Evolutionary conservation across 257 asterid species (phyloP).

Genomic region (Primulina huaijiensis): DNA sequence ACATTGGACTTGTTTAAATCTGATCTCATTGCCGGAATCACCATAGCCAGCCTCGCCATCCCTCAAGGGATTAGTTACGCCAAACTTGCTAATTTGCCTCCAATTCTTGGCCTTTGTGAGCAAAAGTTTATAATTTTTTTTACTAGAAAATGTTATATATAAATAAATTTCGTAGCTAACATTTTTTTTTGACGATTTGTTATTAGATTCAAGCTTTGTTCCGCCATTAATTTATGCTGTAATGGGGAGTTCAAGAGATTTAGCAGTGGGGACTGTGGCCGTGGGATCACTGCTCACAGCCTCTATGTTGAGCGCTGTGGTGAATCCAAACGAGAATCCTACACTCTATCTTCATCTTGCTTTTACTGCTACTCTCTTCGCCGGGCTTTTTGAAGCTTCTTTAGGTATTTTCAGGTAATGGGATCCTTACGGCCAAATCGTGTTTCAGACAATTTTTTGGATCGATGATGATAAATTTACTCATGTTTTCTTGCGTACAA

Average conservation of each 20-base stretch:
- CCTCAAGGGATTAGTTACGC: conserved; percentile 95
- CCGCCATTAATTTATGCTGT: conserved; percentile 70
- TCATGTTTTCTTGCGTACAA: not conserved
- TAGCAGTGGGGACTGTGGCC: conserved; percentile 88
- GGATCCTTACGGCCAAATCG: not conserved
- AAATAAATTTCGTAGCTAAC: not conserved
- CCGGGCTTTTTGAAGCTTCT: conserved; percentile 59
- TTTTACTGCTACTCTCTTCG: conserved; percentile 64
- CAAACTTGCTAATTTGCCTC: conserved; percentile 84
- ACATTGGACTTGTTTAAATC: conserved; percentile 46
- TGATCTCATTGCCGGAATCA: conserved; percentile 75
- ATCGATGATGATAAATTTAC: not conserved
- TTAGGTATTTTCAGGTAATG: conserved; percentile 62
- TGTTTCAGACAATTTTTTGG: not conserved
- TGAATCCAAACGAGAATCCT: conserved; percentile 49
- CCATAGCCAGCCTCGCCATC: conserved; percentile 83
- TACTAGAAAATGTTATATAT: no score
- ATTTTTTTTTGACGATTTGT: not conserved
- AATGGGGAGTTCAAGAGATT: conserved; percentile 79
- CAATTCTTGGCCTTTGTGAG: conserved; percentile 83
- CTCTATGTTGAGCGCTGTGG: conserved; percentile 62
- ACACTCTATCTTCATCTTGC: conserved; percentile 54
- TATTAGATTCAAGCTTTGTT: conserved; percentile 73
- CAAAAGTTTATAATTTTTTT: not conserved
- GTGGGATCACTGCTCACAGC: conserved; percentile 73